Base-by-base conservation (phyloP, 1,284 basidiomycete species). In the Trichosporon asahii region DNA sequence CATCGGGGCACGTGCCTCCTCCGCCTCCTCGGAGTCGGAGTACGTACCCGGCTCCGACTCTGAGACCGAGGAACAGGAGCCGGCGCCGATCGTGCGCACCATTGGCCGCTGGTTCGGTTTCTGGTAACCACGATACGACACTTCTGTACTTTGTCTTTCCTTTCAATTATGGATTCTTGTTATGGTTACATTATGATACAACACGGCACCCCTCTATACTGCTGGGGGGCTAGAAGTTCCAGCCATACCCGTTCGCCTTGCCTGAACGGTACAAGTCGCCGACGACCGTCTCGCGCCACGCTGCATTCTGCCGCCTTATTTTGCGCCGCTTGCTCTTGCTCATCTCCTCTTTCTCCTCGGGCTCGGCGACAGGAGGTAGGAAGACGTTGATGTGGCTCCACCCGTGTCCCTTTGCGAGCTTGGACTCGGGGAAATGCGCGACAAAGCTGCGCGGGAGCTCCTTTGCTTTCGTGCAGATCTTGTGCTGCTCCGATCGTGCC, bases 61-160 rank as follows among this genome's bases (percentile, higher is more conserved):
- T 23, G 46, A 64, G 25, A 15, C 3, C 23, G 69, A 60, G 23
- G 31, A 65, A 7, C 55, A 33, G 8, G 37, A n/a, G n/a, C n/a
- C n/a, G 21, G 21, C n/a, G n/a, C 37, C 57, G 25, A 53, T 64
- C 53, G 11, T 70, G 15, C 55, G 35, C 40, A 40, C 69, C 14
- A 44, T 70, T 27, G 63, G 64, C 29, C 66, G 69, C 55, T 70
- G 66, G 66, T 25, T 70, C 12, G 66, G 69, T 15, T 60, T 65
- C 37, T 70, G 63, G 66, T 61, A 33, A 15, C 18, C 31, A 33
- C 31, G 31, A 33, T 9, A 27, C 29, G 15, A 29, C 15, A 9
- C 4, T 14, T 31, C 35, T 29, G 57, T 61, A 61, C 15, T 60
- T 60, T 61, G 27, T 61, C 57, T 61, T 4, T 33, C 57, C 31